Evolutionary conservation across 2,329 filamentous ascomycete genomes (phyloP).

Genomic region (Exserohilum rostratum): DNA sequence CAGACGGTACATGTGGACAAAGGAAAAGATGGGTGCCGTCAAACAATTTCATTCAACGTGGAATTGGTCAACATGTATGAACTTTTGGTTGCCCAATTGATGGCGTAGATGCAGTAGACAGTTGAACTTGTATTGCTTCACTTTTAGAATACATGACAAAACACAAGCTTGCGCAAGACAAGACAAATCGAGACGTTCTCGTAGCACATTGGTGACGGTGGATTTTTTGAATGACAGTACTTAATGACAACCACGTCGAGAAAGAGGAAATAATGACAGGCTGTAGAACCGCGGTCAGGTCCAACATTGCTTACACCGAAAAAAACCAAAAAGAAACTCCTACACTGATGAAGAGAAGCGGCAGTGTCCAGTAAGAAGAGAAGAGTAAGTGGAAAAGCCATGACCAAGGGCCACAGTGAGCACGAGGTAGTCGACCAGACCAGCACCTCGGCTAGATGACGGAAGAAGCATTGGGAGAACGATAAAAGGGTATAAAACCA

Average conservation of each 20-base stretch:
- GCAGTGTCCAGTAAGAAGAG: background rate
- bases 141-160: background rate
- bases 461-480: slow-evolving; percentile 2
- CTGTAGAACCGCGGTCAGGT: background rate
- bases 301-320: background rate
- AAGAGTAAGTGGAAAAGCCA: background rate
- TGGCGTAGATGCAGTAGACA: no score
- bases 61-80: no score
- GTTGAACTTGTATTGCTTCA: no score
- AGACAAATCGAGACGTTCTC: background rate
- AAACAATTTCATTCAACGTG: no score
- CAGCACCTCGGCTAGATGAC: background rate
- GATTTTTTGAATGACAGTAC: slow-evolving; percentile 3
- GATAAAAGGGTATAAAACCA: slow-evolving; percentile 17
- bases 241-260: background rate
- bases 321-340: background rate
- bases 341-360: background rate
- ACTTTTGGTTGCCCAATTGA: no score
- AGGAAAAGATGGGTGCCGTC: no score
- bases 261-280: background rate
- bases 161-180: background rate
- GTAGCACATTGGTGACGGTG: background rate
- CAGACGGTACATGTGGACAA: no score
- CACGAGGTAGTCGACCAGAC: background rate
- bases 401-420: background rate